A percentile compares a stretch with the other conserved stretches of the same genome.
phyloP scores from a whole-genome alignment of 2,329 filamentous ascomycete genomes.

The Hirsutella rhossiliensis region DNA sequence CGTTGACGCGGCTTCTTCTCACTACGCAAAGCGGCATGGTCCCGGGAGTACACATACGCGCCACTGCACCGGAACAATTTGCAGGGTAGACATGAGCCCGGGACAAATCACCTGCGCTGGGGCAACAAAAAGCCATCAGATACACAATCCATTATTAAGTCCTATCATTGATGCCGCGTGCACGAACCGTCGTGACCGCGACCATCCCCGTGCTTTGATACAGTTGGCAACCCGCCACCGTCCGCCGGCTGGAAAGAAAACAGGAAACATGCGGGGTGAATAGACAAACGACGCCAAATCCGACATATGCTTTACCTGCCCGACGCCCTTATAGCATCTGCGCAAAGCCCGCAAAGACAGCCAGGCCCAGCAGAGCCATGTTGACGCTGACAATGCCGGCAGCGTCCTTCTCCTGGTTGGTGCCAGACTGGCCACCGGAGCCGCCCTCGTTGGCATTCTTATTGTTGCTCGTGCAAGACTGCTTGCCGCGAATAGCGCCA shows the following conservation, averaged over 20 bases:
- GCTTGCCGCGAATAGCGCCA: conserved; percentile 28
- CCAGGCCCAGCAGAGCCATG: conserved; percentile 33
- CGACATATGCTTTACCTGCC: conserved; percentile 15
- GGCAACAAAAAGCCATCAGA: conserved; percentile 14
- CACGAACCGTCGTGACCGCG: conserved; percentile 7
- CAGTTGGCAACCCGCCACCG: conserved; percentile 19
- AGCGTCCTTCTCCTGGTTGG: conserved; percentile 23
- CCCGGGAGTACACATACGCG: no score
- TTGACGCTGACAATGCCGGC: conserved; percentile 33
- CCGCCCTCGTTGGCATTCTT: conserved; percentile 36
- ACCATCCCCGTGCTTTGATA: conserved; percentile 14
- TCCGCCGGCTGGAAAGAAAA: conserved; percentile 22
- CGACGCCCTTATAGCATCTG: conserved; percentile 36
- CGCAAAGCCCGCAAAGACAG: conserved; percentile 32
- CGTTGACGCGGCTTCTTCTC: no score
- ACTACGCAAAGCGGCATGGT: no score
- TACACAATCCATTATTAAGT: conserved; percentile 32
- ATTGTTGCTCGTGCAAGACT: conserved; percentile 38
- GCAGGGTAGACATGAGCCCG: neutral
- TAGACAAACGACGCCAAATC: conserved; percentile 24
- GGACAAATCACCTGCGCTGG: no score
- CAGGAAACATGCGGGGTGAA: conserved; percentile 18
- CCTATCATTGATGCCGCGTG: conserved; percentile 21
- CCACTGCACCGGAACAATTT: no score
- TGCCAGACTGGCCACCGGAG: conserved; percentile 11